These are phyloP conservation scores for Gaeumannomyces sp. DNA, from an alignment of 2,329 filamentous ascomycete species.

Conservation along the genomic window DNA sequence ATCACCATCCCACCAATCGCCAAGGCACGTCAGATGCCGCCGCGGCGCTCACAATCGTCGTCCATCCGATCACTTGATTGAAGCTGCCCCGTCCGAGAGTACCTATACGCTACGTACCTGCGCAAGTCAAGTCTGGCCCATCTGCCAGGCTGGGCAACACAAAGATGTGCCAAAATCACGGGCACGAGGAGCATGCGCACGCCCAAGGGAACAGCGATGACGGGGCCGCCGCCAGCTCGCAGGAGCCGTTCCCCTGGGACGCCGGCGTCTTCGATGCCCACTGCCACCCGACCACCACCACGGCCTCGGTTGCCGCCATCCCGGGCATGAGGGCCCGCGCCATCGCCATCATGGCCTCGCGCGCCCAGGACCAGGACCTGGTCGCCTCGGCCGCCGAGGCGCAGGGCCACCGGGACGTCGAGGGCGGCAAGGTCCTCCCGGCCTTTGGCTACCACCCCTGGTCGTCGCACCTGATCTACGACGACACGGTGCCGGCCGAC, in stretches of 20 bases:
- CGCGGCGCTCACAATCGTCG: too few species aligned
- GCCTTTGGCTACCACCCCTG: constrained; percentile 87
- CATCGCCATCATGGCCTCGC: constrained; percentile 72
- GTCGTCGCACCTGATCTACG: constrained; percentile 74
- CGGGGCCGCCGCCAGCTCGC: not conserved
- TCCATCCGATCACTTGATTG: too few species aligned
- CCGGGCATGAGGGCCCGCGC: constrained; percentile 58
- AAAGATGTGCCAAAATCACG: constrained; percentile 4
- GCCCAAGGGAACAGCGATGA: too few species aligned
- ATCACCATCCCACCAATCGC: too few species aligned
- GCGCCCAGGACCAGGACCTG: constrained; percentile 67
- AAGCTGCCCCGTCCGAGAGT: too few species aligned
- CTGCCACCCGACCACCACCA: constrained; percentile 77
- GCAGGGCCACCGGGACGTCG: constrained; percentile 30
- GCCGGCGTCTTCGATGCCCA: constrained; percentile 70
- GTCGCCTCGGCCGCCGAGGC: constrained; percentile 55
- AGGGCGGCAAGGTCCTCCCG: constrained; percentile 42
- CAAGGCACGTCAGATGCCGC: too few species aligned
- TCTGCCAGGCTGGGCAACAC: not conserved
- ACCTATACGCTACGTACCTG: too few species aligned
- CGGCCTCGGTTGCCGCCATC: constrained; percentile 53
- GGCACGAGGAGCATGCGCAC: not conserved
- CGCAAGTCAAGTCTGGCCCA: too few species aligned
- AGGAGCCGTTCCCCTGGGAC: constrained; percentile 58
- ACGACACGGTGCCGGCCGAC: constrained; percentile 37